These are phyloP conservation scores for Rutstroemia sydowiana DNA, from an alignment of 2,329 filamentous ascomycete genomes.

Conservation along the genomic window DNA sequence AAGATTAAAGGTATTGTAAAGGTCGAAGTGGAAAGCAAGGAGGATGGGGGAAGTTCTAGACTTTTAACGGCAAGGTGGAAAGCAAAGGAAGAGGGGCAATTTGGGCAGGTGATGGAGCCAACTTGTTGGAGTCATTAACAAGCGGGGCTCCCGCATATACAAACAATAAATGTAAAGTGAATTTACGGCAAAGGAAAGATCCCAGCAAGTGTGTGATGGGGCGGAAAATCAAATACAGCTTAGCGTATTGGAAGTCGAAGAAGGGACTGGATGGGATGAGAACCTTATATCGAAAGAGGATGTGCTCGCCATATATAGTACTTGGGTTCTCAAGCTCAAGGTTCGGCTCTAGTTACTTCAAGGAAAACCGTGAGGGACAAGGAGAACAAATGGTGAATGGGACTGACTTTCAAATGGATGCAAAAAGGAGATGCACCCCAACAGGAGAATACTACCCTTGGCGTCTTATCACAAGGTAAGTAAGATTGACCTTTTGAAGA, in stretches of 20 bases:
- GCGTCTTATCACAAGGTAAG: conserved; percentile 7
- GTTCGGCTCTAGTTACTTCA: background rate
- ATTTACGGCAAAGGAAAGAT: too few species aligned
- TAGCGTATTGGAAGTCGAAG: background rate
- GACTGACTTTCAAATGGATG: background rate
- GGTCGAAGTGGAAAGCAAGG: background rate
- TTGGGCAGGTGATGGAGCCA: too few species aligned
- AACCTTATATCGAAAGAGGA: background rate
- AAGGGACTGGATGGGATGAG: background rate
- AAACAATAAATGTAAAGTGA: too few species aligned
- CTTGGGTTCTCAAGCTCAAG: background rate
- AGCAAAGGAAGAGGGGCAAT: too few species aligned
- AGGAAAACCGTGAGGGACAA: background rate
- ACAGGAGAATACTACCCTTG: background rate
- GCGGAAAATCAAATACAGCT: background rate
- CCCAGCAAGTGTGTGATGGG: too few species aligned
- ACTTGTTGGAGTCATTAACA: too few species aligned
- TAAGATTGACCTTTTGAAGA: background rate
- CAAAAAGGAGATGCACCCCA: background rate
- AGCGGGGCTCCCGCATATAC: too few species aligned
- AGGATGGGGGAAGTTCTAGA: background rate
- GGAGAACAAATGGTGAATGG: background rate
- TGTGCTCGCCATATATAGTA: background rate
- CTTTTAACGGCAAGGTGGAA: too few species aligned
- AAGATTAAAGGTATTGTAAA: too few species aligned